Base-by-base conservation (phyloP, 139 green algal species). In the Chlorella sp. region DNA sequence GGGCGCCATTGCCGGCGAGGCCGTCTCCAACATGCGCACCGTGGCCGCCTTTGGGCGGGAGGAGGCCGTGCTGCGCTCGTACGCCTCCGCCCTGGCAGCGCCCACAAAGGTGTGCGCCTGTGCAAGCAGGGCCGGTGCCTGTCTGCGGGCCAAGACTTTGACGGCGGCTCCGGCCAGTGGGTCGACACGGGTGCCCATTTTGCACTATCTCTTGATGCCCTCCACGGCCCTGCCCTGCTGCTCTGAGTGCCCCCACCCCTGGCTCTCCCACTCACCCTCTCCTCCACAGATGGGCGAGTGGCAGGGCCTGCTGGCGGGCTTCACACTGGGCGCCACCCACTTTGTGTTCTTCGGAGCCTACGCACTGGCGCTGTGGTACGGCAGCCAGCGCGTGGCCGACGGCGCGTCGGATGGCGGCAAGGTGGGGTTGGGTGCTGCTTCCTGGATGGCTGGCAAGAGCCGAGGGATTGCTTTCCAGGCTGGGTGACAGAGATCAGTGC, bases 361-460 rank as follows among this genome's bases (percentile, higher is more conserved):
- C 73, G 94, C 94, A 0, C 58, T 97, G 24, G 92, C 91, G 1
- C 82, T 98, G 2, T 96, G 92, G 85, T 98, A 95, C 84, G 95
- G 95, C 9, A 88, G 89, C 1, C 83, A 76, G 7, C 80, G 87
- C 20, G 85, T 96, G 41, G 77, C 79, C 0, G 89, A 86, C 4
- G 88, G 88, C 24, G 87, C 74, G 28, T 94, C 93, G 76, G 91
- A 69, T 26, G 91, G 81, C 62, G 80, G 84, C 62, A 44, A 91
- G 62, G 91, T 95, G 46, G 13, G 68, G 36, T 36, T 36, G 32
- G 32, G 64, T 11, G 19, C 32, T 40, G 32, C 17, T 20, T 70
- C 2, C 20, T 40, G 24, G 5, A 13, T 11, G 11, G 46, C 11
- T 11, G 46, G 8, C 8, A 8, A n/a, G n/a, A n/a, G n/a, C n/a